phyloP scores from a whole-genome alignment of 1,284 basidiomycete species.

The Marasmius oreades region DNA sequence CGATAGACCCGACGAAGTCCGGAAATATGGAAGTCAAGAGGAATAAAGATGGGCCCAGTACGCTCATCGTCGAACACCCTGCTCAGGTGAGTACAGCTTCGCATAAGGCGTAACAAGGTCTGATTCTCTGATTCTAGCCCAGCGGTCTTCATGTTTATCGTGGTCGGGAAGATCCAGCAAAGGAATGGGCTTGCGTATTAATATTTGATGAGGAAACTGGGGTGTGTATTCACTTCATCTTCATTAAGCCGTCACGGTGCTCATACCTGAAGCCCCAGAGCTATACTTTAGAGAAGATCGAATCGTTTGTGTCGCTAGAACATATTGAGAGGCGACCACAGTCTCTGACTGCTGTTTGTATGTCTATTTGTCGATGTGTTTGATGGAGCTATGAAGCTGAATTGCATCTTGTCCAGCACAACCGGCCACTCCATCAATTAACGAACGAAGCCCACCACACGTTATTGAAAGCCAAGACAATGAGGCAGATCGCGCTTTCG shows the following conservation, averaged over 20 bases:
- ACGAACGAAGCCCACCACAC: neutral
- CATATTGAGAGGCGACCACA: constrained; percentile 43
- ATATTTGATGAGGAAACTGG: constrained; percentile 71
- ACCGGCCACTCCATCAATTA: neutral
- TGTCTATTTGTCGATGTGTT: constrained; percentile 43
- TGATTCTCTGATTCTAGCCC: constrained; percentile 27
- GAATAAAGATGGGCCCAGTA: constrained; percentile 36
- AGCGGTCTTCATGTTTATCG: constrained; percentile 56
- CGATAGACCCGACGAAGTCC: constrained; percentile 58
- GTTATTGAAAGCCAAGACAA: constrained; percentile 25
- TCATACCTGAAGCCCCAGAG: constrained; percentile 36
- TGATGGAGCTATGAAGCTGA: neutral
- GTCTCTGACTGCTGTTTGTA: constrained; percentile 23
- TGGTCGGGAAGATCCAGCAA: constrained; percentile 53
- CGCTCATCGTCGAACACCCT: constrained; percentile 58
- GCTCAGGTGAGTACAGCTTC: constrained; percentile 42
- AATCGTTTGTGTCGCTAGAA: constrained; percentile 54
- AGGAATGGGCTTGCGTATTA: constrained; percentile 70
- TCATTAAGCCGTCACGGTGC: neutral
- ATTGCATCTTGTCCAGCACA: neutral
- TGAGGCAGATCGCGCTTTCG: constrained; percentile 43
- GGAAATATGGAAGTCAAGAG: constrained; percentile 60
- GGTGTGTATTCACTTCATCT: constrained; percentile 35
- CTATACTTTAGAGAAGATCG: constrained; percentile 72
- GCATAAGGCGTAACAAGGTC: neutral